phyloP scores from a whole-genome alignment of 371 early-diverging fungal genomes.

The Lichtheimia hyalospora region DNA sequence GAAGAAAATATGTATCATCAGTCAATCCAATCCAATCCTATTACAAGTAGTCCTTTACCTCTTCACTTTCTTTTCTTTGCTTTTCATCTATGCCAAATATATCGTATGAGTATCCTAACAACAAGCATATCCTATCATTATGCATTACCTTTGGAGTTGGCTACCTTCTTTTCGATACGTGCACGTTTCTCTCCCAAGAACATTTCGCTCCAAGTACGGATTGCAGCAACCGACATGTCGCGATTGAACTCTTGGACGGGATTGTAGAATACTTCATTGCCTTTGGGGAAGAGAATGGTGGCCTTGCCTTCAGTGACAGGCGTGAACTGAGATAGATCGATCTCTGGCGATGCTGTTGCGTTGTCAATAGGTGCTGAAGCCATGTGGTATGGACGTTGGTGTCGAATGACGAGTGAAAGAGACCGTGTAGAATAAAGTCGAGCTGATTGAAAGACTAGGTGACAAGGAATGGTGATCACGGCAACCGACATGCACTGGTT shows the following conservation, averaged over 20 bases:
- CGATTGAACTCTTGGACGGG: conserved; percentile 98
- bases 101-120: not conserved
- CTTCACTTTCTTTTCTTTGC: conserved; percentile 20
- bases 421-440: too few relatives aligned
- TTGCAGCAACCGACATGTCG: conserved; percentile 95
- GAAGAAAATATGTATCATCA: too few relatives aligned
- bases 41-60: conserved; percentile 15
- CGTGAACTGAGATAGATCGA: conserved; percentile 50
- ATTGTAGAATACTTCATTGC: conserved; percentile 98
- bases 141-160: conserved; percentile 31
- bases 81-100: conserved; percentile 23
- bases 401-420: too few relatives aligned
- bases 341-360: conserved; percentile 17
- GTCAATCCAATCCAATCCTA: not conserved
- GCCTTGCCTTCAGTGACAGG: conserved; percentile 83
- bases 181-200: conserved; percentile 57
- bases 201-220: conserved; percentile 84
- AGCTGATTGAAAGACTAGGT: too few relatives aligned
- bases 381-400: too few relatives aligned
- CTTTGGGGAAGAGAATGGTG: conserved; percentile 86
- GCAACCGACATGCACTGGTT: too few relatives aligned
- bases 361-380: not conserved
- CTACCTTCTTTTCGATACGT: conserved; percentile 47
- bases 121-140: not conserved
- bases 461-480: too few relatives aligned